These are phyloP conservation scores for Grosmannia huntii DNA, from an alignment of 2,329 filamentous ascomycete genomes.

Conservation along the genomic window DNA sequence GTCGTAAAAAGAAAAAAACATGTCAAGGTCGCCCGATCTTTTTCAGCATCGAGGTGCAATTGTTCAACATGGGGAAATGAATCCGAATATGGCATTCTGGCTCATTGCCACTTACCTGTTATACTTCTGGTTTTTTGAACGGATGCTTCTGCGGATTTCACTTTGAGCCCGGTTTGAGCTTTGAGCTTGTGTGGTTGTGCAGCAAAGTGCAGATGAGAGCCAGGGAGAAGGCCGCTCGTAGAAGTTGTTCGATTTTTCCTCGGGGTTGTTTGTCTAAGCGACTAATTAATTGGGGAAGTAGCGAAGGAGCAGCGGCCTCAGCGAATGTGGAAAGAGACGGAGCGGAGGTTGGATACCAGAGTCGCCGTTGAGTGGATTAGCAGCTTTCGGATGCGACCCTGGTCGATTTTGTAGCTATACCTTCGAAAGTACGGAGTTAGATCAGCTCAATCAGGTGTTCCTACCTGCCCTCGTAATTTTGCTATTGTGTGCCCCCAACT, in stretches of 20 bases:
- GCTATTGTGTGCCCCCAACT: neutral
- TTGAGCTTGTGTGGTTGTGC: neutral
- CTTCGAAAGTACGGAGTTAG: neutral
- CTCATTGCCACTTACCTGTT: neutral
- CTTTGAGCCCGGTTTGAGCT: neutral
- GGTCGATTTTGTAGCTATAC: neutral
- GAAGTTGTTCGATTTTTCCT: neutral
- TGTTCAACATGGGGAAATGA: neutral
- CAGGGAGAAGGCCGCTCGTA: neutral
- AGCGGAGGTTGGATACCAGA: neutral
- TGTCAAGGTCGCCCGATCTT: neutral
- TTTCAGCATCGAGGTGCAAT: neutral
- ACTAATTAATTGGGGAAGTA: neutral
- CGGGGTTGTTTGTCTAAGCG: neutral
- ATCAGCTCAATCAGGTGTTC: neutral
- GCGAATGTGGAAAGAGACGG: neutral
- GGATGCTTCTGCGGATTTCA: neutral
- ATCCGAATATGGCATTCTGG: neutral
- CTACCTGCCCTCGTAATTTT: neutral
- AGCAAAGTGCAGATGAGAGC: neutral
- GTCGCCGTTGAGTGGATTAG: neutral
- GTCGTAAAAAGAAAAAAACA: neutral
- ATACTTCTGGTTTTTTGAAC: neutral
- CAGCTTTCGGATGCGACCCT: neutral
- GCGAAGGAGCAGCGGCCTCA: neutral